phyloP scores from a whole-genome alignment of 1,139 yeast genomes.

The Debaryomyces psychrophilus region DNA sequence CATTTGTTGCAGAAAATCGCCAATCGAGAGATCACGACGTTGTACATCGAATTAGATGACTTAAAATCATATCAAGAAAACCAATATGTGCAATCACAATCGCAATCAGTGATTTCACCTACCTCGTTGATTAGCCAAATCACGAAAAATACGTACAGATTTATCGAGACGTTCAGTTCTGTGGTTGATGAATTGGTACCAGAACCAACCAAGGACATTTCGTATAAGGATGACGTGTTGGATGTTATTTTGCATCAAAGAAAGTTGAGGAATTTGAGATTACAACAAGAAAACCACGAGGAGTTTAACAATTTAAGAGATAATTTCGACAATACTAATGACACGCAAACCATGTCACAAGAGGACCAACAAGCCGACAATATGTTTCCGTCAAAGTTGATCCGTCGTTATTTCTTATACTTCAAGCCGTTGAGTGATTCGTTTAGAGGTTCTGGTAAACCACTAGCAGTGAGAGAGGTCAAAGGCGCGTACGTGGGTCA shows the following conservation, averaged over 20 bases:
- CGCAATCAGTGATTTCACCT: slow-evolving; percentile 17
- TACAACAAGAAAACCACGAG: slow-evolving; percentile 66
- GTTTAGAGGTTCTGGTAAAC: slow-evolving; percentile 47
- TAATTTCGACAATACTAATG: slow-evolving; percentile 27
- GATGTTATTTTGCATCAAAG: slow-evolving; percentile 94
- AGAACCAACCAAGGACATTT: slow-evolving; percentile 71
- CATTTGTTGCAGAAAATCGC: slow-evolving; percentile 76
- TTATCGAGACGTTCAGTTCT: slow-evolving; percentile 72
- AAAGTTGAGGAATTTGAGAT: slow-evolving; percentile 74
- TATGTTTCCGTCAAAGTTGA: slow-evolving; percentile 81
- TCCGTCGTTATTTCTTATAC: slow-evolving; percentile 84
- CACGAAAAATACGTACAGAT: slow-evolving; percentile 74
- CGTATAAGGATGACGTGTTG: slow-evolving; percentile 85
- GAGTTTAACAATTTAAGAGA: slow-evolving; percentile 47
- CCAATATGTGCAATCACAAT: slow-evolving; percentile 29
- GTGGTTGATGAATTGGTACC: slow-evolving; percentile 86
- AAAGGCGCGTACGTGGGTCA: slow-evolving; percentile 85
- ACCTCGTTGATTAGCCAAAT: slow-evolving; percentile 56
- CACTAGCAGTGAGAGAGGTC: slow-evolving; percentile 86
- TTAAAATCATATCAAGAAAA: slow-evolving; percentile 65
- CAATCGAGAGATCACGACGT: slow-evolving; percentile 72
- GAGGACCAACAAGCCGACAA: slow-evolving; percentile 35
- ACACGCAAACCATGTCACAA: slow-evolving; percentile 16
- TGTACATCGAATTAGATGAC: slow-evolving; percentile 84
- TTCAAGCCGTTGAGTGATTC: slow-evolving; percentile 72